These are phyloP conservation scores for Cenococcum geophilum DNA, from an alignment of 495 filamentous ascomycete species.

Conservation along the genomic window DNA sequence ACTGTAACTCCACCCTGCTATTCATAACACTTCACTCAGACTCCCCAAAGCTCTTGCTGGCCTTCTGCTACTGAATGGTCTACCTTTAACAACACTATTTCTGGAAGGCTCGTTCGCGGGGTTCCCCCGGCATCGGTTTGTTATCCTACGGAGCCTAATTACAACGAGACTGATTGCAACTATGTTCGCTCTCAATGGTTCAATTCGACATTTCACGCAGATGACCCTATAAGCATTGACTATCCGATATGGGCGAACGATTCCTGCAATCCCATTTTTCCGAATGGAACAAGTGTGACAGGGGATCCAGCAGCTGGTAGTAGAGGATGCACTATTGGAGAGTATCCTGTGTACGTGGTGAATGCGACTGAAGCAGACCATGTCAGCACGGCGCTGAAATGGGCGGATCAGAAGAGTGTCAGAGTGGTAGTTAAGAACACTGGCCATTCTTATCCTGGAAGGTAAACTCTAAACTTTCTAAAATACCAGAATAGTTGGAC, in stretches of 20 bases:
- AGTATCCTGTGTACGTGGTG: conserved; percentile 54
- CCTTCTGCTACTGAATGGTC: conserved; percentile 19
- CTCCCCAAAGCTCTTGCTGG: conserved; percentile 22
- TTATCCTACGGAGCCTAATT: conserved; percentile 18
- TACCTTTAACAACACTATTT: conserved; percentile 21
- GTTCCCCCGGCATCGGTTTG: conserved; percentile 25
- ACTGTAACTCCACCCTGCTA: background rate
- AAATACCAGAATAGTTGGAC: background rate
- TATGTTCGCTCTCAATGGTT: conserved; percentile 25
- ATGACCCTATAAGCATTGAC: conserved; percentile 25
- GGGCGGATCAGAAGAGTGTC: conserved; percentile 53
- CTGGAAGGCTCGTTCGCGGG: conserved; percentile 15
- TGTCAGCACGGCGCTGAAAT: conserved; percentile 54
- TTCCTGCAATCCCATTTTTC: conserved; percentile 25
- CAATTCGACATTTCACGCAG: conserved; percentile 25
- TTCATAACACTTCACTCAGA: conserved; percentile 5
- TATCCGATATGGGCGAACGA: conserved; percentile 28
- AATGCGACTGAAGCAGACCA: conserved; percentile 52
- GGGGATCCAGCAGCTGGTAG: conserved; percentile 19
- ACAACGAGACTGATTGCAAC: conserved; percentile 19
- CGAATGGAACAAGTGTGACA: conserved; percentile 27
- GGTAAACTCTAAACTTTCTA: conserved; percentile 1
- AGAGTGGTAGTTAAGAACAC: conserved; percentile 65
- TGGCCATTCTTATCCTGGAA: conserved; percentile 45
- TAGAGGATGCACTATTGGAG: conserved; percentile 48